Conservation (phyloP, 2,329 filamentous ascomycete genomes). For the Ceratocystis lukuohia region DNA sequence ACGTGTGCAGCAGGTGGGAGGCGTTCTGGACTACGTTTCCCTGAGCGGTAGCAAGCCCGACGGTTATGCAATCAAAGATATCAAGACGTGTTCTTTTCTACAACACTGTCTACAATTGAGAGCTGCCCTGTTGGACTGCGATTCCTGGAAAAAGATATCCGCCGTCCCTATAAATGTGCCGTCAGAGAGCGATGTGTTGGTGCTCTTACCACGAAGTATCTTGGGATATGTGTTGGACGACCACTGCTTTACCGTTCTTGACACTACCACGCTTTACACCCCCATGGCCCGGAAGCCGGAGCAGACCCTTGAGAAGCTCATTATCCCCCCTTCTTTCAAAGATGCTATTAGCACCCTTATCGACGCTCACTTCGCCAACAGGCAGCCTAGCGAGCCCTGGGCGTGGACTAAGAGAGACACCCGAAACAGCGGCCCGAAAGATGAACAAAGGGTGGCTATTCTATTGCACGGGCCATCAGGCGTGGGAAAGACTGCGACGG, state of each 20-base stretch:
- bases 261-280: not conserved
- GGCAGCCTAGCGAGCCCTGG: too few species aligned
- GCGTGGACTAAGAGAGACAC: conserved; percentile 22
- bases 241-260: not conserved
- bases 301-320: too few species aligned
- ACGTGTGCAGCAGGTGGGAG: not conserved
- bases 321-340: too few species aligned
- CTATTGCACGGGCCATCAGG: conserved; percentile 36
- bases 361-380: too few species aligned
- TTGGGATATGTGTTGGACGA: not conserved
- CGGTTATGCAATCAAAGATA: not conserved
- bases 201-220: too few species aligned
- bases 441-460: conserved; percentile 30
- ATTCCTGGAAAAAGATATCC: not conserved
- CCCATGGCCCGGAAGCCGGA: too few species aligned
- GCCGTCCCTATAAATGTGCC: not conserved
- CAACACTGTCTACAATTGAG: not conserved
- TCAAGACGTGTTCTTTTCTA: not conserved
- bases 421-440: conserved; percentile 29
- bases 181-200: not conserved
- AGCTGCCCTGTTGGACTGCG: not conserved
- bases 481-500: conserved; percentile 37
- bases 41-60: too few species aligned
- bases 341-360: too few species aligned
- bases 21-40: not conserved